A percentile compares a stretch with the other conserved stretches of the same genome.
phyloP scores from a whole-genome alignment of 2,329 filamentous ascomycete genomes.

The Colletotrichum sp. region DNA sequence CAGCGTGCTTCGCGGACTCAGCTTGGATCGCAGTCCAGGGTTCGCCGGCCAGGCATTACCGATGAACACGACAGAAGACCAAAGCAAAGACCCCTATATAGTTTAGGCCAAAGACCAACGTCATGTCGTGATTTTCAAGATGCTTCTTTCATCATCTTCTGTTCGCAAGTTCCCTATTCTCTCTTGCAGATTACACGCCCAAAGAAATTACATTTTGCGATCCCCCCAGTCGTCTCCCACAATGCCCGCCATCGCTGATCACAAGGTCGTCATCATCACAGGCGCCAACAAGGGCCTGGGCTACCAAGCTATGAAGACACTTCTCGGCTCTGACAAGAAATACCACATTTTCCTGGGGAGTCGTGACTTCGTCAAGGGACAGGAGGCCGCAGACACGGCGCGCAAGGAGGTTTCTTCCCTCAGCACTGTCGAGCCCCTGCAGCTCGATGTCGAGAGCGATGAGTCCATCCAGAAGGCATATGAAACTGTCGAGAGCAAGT shows the following conservation, averaged over 20 bases:
- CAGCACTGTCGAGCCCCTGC: constrained; percentile 5
- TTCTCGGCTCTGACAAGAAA: constrained; percentile 16
- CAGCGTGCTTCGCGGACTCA: neutral
- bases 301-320: constrained; percentile 27
- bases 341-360: constrained; percentile 32
- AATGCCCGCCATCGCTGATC: neutral
- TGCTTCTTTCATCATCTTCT: neutral
- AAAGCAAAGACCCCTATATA: neutral
- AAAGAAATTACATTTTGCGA: neutral
- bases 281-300: constrained; percentile 32
- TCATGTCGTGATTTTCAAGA: accelerated
- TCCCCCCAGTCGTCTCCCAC: neutral
- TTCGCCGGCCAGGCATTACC: neutral
- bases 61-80: neutral
- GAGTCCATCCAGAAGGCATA: constrained; percentile 23
- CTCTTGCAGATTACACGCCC: accelerated
- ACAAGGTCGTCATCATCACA: constrained; percentile 13
- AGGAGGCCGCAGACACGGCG: constrained; percentile 18
- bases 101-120: neutral
- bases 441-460: constrained; percentile 24
- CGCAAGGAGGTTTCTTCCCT: neutral
- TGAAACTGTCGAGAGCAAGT: constrained; percentile 12
- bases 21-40: neutral
- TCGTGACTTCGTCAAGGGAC: constrained; percentile 26
- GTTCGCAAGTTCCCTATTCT: neutral